Conservation (phyloP, 345 rosid species). For the Diplotaxis tenuifolia region DNA sequence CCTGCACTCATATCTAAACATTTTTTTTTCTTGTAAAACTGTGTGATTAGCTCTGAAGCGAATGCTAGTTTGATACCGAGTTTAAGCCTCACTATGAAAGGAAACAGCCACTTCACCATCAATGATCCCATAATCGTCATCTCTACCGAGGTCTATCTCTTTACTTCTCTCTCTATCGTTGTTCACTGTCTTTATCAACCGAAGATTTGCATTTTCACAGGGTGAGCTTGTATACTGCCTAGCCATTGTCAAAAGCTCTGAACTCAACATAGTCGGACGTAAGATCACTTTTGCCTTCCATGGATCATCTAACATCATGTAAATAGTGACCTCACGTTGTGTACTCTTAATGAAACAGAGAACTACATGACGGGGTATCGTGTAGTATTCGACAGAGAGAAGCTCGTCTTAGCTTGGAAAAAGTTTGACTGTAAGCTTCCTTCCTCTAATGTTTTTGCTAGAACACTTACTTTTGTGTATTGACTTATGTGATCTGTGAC, state of each 20-base stretch:
- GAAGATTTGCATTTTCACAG: conserved; percentile 38
- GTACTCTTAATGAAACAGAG: conserved; percentile 46
- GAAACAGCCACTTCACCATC: conserved; percentile 57
- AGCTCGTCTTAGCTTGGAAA: conserved; percentile 74
- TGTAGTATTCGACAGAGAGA: conserved; percentile 75
- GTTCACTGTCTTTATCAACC: neutral
- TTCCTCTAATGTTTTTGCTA: neutral
- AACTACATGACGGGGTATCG: conserved; percentile 87
- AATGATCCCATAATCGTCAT: conserved; percentile 71
- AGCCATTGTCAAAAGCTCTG: conserved; percentile 67
- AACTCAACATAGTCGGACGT: conserved; percentile 77
- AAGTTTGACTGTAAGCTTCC: conserved; percentile 37
- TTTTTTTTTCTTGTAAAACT: conserved; percentile 21
- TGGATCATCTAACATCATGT: neutral
- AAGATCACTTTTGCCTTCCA: conserved; percentile 32
- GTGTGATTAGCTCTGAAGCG: conserved; percentile 51
- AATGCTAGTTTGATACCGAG: conserved; percentile 65
- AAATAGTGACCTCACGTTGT: neutral
- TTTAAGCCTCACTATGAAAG: conserved; percentile 71
- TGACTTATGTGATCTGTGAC: neutral
- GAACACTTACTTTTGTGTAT: neutral
- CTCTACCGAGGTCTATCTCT: conserved; percentile 51
- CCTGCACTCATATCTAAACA: conserved; percentile 2
- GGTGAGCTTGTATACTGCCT: conserved; percentile 62
- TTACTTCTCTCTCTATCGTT: neutral